phyloP scores from a whole-genome alignment of 2,329 filamentous ascomycete genomes.

The Aureobasidium sp. region DNA sequence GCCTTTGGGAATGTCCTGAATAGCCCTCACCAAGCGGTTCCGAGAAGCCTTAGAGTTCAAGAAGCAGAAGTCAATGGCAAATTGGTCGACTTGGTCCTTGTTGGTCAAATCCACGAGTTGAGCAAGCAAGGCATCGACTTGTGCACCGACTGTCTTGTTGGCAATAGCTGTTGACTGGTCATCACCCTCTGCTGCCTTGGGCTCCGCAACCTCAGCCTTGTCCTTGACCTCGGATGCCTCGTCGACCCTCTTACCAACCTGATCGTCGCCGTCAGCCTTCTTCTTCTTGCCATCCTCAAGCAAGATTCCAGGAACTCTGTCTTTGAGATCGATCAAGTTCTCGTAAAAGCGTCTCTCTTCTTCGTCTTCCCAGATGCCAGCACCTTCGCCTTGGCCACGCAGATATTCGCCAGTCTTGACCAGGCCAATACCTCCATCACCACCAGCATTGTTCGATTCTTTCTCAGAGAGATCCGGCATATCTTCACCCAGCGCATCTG shows the following conservation, averaged over 20 bases:
- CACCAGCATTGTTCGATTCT: constrained; percentile 57
- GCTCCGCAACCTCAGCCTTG: constrained; percentile 30
- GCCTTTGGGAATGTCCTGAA: constrained; percentile 92
- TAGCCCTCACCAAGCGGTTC: constrained; percentile 83
- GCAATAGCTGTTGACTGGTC: constrained; percentile 90
- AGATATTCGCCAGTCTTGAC: constrained; percentile 93
- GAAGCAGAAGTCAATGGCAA: constrained; percentile 95
- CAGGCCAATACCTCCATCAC: constrained; percentile 77
- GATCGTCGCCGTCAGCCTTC: constrained; percentile 73
- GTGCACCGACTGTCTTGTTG: constrained; percentile 95
- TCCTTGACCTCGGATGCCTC: constrained; percentile 37
- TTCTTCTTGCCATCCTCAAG: constrained; percentile 95
- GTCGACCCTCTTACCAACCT: constrained; percentile 64
- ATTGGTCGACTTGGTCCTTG: constrained; percentile 86
- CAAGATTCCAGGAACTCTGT: constrained; percentile 88
- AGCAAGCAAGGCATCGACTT: constrained; percentile 84
- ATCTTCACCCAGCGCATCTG: constrained; percentile 78
- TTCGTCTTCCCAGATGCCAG: constrained; percentile 98
- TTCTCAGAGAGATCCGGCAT: constrained; percentile 91
- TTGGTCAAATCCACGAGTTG: constrained; percentile 85
- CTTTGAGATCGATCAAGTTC: constrained; percentile 88
- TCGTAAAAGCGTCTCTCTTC: constrained; percentile 98
- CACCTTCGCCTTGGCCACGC: constrained; percentile 78
- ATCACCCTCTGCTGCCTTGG: constrained; percentile 55
- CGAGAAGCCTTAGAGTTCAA: constrained; percentile 96